These are phyloP conservation scores for Mycosphaerelloides madeirae DNA, from an alignment of 2,329 filamentous ascomycete species.

Conservation along the genomic window DNA sequence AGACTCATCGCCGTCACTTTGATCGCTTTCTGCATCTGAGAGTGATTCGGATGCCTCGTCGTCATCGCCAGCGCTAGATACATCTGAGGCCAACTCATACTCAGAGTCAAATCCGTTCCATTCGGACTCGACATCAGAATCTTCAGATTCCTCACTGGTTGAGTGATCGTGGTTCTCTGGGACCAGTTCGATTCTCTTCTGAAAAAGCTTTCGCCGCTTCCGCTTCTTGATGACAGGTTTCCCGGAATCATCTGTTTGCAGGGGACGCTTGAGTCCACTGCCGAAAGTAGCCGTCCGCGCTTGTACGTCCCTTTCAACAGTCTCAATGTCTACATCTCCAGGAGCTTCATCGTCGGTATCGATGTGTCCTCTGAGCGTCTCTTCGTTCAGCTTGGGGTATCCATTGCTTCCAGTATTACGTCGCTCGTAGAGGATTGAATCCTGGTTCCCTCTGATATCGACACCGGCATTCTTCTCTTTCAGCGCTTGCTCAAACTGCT, in stretches of 20 bases:
- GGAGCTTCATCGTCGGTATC: conserved; percentile 16
- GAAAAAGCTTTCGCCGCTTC: conserved; percentile 57
- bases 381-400: too few species aligned
- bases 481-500: conserved; percentile 60
- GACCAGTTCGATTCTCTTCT: too few species aligned
- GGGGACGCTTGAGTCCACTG: conserved; percentile 77
- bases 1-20: conserved; percentile 34
- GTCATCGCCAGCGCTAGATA: neutral
- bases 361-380: too few species aligned
- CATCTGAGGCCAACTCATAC: conserved; percentile 26
- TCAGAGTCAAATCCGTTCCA: conserved; percentile 19
- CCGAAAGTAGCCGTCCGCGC: conserved; percentile 46
- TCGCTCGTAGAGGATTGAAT: conserved; percentile 51
- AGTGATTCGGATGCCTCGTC: neutral
- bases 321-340: conserved; percentile 42
- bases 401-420: neutral
- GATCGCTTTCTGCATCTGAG: conserved; percentile 6
- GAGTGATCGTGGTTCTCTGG: neutral
- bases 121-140: conserved; percentile 29
- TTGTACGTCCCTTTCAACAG: conserved; percentile 53
- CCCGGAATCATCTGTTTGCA: conserved; percentile 67
- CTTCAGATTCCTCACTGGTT: conserved; percentile 8
- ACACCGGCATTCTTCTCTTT: conserved; percentile 62
- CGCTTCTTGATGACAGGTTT: conserved; percentile 78
- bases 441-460: conserved; percentile 48